These are phyloP conservation scores for Sclerotinia spermophila DNA, from an alignment of 2,329 filamentous ascomycete species.

Conservation along the genomic window DNA sequence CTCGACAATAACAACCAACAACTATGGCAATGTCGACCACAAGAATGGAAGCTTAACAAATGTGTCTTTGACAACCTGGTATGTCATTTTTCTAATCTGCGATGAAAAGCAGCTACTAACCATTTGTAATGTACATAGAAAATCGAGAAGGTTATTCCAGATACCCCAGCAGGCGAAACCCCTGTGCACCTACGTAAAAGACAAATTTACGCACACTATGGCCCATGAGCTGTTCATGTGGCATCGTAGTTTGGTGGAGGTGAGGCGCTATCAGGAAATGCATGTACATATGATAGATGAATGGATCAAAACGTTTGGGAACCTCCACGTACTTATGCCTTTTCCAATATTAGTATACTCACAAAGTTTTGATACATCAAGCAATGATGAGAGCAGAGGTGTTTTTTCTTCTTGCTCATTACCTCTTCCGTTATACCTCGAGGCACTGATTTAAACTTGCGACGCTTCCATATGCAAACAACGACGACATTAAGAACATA, in stretches of 20 bases:
- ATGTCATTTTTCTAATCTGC: conserved; percentile 39
- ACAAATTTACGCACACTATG: conserved; percentile 46
- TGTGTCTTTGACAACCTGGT: conserved; percentile 97
- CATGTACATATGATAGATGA: conserved; percentile 18
- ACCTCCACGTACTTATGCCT: no score
- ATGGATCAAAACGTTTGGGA: neutral
- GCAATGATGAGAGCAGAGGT: no score
- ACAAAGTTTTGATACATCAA: no score
- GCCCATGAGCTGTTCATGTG: conserved; percentile 5
- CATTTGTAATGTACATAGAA: conserved; percentile 48
- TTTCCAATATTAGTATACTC: no score
- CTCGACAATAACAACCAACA: conserved; percentile 98
- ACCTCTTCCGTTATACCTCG: no score
- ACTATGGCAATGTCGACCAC: conserved; percentile 87
- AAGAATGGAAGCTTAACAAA: conserved; percentile 87
- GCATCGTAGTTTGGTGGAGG: neutral
- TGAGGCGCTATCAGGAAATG: neutral
- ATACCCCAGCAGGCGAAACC: conserved; percentile 63
- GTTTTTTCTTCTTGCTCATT: no score
- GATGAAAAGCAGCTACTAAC: neutral
- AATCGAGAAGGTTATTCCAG: conserved; percentile 76
- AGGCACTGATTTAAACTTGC: no score
- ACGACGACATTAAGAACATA: no score
- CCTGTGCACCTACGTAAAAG: conserved; percentile 70
- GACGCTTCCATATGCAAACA: no score